Conservation (phyloP, 2,329 filamentous ascomycete species). For the Alternaria gaisen region DNA sequence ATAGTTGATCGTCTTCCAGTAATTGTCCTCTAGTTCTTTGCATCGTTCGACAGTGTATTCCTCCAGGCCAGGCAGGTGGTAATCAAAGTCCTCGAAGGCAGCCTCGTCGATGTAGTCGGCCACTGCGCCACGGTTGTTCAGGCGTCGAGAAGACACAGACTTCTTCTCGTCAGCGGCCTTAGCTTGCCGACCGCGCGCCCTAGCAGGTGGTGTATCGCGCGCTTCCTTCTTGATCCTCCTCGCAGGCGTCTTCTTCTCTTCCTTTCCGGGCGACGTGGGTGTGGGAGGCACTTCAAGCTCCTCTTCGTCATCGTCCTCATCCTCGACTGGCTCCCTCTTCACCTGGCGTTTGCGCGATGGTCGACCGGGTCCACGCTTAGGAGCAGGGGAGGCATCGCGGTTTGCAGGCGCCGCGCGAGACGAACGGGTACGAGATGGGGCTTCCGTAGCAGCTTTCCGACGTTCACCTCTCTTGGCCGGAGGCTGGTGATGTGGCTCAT, state of each 20-base stretch:
- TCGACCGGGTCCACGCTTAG: constrained; percentile 61
- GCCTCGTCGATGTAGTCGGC: constrained; percentile 86
- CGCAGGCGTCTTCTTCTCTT: constrained; percentile 47
- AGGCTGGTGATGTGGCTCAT: constrained; percentile 95
- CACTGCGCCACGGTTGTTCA: constrained; percentile 82
- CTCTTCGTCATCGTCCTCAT: constrained; percentile 47
- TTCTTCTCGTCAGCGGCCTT: constrained; percentile 55
- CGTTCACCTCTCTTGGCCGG: constrained; percentile 88
- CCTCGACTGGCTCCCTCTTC: constrained; percentile 34
- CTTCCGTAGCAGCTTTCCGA: constrained; percentile 59
- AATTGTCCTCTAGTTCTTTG: constrained; percentile 90
- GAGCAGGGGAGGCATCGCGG: constrained; percentile 48
- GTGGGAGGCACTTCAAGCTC: constrained; percentile 51
- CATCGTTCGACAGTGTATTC: constrained; percentile 92
- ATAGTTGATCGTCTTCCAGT: constrained; percentile 98
- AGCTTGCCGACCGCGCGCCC: constrained; percentile 62
- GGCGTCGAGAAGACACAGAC: constrained; percentile 85
- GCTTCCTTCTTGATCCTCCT: constrained; percentile 47
- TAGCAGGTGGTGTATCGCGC: constrained; percentile 61
- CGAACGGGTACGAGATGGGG: constrained; percentile 44
- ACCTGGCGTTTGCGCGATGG: constrained; percentile 48
- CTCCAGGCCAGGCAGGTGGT: constrained; percentile 80
- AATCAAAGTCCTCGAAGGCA: constrained; percentile 90
- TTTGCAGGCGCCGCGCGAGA: constrained; percentile 44
- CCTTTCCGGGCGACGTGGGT: constrained; percentile 55